Percentiles rank a stretch among this genome's conserved stretches.
Evolutionary conservation across 306 rosid genomes (phyloP).

Genomic region (Quercus bicolor): DNA sequence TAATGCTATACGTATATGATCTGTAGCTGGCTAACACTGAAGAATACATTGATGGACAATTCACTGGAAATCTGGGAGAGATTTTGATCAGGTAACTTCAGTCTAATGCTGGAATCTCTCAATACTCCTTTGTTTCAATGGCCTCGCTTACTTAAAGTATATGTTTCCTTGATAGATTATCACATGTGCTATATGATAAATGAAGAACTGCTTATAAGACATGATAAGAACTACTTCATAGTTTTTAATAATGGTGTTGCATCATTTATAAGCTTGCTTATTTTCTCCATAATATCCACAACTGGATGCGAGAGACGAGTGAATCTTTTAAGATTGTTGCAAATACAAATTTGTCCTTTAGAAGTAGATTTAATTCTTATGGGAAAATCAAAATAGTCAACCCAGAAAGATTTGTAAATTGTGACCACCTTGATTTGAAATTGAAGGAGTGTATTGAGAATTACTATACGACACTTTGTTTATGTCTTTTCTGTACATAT

Average conservation of each 20-base stretch:
- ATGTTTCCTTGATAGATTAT: background rate
- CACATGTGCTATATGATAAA: background rate
- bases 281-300: background rate
- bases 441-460: background rate
- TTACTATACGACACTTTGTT: too few relatives aligned
- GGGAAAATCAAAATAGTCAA: background rate
- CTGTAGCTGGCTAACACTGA: constrained; percentile 52
- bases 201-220: background rate
- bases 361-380: background rate
- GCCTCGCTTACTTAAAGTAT: background rate
- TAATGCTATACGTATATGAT: background rate
- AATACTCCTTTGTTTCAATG: background rate
- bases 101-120: background rate
- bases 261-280: background rate
- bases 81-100: constrained; percentile 51
- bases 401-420: background rate
- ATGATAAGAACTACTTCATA: background rate
- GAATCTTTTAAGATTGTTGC: background rate
- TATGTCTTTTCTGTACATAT: too few relatives aligned
- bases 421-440: background rate
- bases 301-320: background rate
- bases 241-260: background rate
- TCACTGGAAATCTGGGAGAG: constrained; percentile 52
- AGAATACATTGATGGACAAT: constrained; percentile 51
- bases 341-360: background rate